Evolutionary conservation across 805 yeast genomes (phyloP).

Genomic region (Metschnikowia reukaufii): DNA sequence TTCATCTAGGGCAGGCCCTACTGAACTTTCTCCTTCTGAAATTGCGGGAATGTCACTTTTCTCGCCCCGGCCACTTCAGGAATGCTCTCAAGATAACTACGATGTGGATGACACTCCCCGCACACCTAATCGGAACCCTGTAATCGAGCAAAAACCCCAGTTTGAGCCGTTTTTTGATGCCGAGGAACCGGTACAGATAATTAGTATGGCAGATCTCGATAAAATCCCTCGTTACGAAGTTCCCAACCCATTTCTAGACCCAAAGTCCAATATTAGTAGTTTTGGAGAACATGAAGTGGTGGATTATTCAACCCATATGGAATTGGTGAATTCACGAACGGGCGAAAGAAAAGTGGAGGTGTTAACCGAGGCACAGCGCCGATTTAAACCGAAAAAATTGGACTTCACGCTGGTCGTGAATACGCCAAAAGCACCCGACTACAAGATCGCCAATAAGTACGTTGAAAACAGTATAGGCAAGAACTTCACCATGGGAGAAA

Average conservation of each 20-base stretch:
- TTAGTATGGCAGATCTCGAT: constrained; percentile 6
- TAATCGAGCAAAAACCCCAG: constrained; percentile 14
- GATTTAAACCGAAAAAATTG: constrained; percentile 18
- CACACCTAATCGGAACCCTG: constrained; percentile 8
- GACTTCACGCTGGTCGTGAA: constrained; percentile 19
- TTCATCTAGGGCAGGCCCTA: neutral
- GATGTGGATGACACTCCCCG: constrained; percentile 4
- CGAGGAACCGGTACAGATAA: constrained; percentile 9
- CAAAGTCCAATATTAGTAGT: too few relatives aligned
- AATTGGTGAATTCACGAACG: constrained; percentile 17
- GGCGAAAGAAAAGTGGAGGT: constrained; percentile 15
- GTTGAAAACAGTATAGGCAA: constrained; percentile 19
- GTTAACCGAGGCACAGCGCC: constrained; percentile 15
- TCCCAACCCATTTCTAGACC: constrained; percentile 17
- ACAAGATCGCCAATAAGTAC: constrained; percentile 17
- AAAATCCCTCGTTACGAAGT: constrained; percentile 14
- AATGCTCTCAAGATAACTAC: constrained; percentile 6
- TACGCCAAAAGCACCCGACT: constrained; percentile 11
- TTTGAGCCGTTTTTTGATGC: constrained; percentile 10
- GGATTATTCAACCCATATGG: constrained; percentile 17
- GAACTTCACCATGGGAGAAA: constrained; percentile 16
- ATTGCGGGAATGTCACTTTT: neutral
- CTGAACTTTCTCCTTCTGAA: neutral
- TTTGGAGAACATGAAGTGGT: neutral
- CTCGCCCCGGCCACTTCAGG: neutral